A percentile compares a stretch with the other conserved stretches of the same genome.
These are phyloP conservation scores for Fusarium praegraminearum DNA, from an alignment of 2,329 filamentous ascomycete species.

Conservation along the genomic window DNA sequence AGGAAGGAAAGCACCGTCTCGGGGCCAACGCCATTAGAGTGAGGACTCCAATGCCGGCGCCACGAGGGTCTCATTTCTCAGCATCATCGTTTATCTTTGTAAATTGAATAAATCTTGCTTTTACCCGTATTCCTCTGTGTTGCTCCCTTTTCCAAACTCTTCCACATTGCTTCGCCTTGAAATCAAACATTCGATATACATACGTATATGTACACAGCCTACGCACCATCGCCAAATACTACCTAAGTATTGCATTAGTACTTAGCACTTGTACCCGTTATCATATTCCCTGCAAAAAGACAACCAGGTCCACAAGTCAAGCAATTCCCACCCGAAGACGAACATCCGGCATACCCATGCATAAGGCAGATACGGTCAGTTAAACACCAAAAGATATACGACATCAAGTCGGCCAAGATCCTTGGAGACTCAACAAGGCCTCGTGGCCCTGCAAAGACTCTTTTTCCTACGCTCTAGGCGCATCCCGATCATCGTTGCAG, in stretches of 20 bases:
- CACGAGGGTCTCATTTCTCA: conserved; percentile 35
- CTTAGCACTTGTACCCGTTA: not conserved
- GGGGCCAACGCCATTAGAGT: conserved; percentile 36
- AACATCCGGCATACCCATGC: conserved; percentile 27
- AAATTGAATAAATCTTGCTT: conserved; percentile 42
- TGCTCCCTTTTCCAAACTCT: not conserved
- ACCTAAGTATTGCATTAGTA: not conserved
- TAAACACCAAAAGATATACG: conserved; percentile 22
- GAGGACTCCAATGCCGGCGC: conserved; percentile 24
- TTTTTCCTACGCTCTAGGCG: conserved; percentile 14
- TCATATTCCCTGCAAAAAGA: conserved; percentile 25
- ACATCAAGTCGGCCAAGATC: conserved; percentile 25
- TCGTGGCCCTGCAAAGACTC: conserved; percentile 12
- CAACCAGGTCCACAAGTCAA: conserved; percentile 28
- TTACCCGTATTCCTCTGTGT: conserved; percentile 11
- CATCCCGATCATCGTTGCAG: conserved; percentile 16
- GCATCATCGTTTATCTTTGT: conserved; percentile 36
- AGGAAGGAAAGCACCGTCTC: conserved; percentile 38
- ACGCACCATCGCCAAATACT: conserved; percentile 8
- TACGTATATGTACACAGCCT: conserved; percentile 10
- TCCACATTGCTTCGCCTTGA: conserved; percentile 8
- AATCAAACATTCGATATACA: conserved; percentile 7
- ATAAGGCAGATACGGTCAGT: conserved; percentile 11
- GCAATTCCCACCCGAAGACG: conserved; percentile 18
- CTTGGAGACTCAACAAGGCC: conserved; percentile 18